A percentile compares a stretch with the other conserved stretches of the same genome.
Conservation (phyloP, 2,329 filamentous ascomycete species). For the Aspergillus hiratsukae region DNA sequence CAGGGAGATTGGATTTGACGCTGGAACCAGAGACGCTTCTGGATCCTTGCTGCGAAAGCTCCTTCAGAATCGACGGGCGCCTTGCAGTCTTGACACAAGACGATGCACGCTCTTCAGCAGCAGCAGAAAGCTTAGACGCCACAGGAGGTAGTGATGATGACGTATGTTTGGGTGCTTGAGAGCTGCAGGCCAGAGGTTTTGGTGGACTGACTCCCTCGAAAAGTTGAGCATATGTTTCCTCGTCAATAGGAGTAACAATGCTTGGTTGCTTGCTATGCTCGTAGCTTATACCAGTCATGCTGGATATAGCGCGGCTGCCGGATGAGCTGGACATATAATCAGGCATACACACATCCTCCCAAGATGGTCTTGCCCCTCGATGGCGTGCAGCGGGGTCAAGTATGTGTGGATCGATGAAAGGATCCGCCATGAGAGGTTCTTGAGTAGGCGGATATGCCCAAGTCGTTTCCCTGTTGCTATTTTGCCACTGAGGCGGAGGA, state of each 20-base stretch:
- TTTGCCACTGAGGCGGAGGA: conserved; percentile 23
- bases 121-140: conserved; percentile 24
- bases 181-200: conserved; percentile 25
- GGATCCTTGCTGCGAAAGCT: conserved; percentile 26
- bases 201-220: conserved; percentile 36
- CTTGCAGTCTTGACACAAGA: conserved; percentile 20
- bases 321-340: conserved; percentile 43
- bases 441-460: conserved; percentile 19
- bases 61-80: conserved; percentile 21
- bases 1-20: conserved; percentile 18
- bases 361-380: conserved; percentile 32
- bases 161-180: conserved; percentile 29
- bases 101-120: conserved; percentile 24
- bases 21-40: conserved; percentile 32
- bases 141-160: conserved; percentile 20
- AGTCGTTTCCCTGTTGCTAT: conserved; percentile 20
- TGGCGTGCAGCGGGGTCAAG: conserved; percentile 24
- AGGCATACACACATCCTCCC: conserved; percentile 47
- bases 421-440: conserved; percentile 34
- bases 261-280: conserved; percentile 40
- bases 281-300: conserved; percentile 38
- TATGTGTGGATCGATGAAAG: conserved; percentile 38
- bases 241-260: conserved; percentile 28
- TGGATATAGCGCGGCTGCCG: conserved; percentile 39
- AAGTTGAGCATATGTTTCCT: conserved; percentile 35